Conservation (phyloP, 2,329 filamentous ascomycete genomes). For the Elsinoe australis region DNA sequence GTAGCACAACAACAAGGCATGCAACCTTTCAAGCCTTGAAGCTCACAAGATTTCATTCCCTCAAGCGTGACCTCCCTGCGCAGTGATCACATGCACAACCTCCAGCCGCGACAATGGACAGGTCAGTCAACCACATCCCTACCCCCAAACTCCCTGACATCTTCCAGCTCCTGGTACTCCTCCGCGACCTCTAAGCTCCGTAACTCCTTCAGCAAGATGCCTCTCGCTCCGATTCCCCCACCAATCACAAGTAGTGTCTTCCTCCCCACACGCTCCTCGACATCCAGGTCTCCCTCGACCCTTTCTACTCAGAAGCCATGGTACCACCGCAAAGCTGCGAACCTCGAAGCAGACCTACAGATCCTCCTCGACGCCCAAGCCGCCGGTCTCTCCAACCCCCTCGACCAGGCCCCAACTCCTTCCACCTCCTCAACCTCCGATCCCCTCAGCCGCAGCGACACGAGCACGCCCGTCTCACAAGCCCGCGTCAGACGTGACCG, state of each 20-base stretch:
- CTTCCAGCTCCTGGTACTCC: conserved; percentile 8
- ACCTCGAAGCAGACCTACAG: conserved; percentile 52
- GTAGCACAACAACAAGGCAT: too few species aligned
- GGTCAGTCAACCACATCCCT: not conserved
- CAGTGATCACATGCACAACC: conserved; percentile 31
- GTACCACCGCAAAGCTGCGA: conserved; percentile 32
- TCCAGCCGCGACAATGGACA: conserved; percentile 24
- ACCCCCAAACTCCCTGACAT: not conserved
- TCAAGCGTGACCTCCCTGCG: not conserved
- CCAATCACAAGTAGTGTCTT: conserved; percentile 31
- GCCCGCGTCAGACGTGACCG: conserved; percentile 38
- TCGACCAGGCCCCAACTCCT: conserved; percentile 31
- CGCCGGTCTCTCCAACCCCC: conserved; percentile 47
- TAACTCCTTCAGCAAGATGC: conserved; percentile 14
- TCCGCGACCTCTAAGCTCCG: conserved; percentile 5
- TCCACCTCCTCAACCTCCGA: conserved; percentile 43
- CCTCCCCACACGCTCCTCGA: not conserved
- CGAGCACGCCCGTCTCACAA: conserved; percentile 21
- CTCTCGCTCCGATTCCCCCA: conserved; percentile 25
- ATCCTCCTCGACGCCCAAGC: conserved; percentile 54
- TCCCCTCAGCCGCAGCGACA: conserved; percentile 26
- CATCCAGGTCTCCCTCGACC: not conserved
- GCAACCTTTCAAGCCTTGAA: too few species aligned
- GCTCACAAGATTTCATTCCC: too few species aligned
- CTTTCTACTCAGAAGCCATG: conserved; percentile 10